Conservation (phyloP, 1,139 yeast species). For the Yamadazyma diospyri region DNA sequence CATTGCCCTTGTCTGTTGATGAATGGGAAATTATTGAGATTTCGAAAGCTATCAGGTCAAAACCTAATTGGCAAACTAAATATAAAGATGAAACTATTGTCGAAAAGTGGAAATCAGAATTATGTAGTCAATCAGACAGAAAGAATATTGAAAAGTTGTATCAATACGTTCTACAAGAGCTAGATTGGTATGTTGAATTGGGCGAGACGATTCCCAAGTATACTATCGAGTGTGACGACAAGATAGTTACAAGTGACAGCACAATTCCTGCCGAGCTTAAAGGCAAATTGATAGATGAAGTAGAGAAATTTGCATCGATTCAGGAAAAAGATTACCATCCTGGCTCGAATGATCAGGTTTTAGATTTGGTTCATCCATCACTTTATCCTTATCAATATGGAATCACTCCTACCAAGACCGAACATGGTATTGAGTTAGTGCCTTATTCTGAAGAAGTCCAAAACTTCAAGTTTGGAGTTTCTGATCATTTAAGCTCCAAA, state of each 20-base stretch:
- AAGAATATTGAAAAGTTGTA: constrained; percentile 5
- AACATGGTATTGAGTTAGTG: constrained; percentile 9
- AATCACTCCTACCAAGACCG: constrained; percentile 21
- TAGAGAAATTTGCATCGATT: constrained; percentile 14
- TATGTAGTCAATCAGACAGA: constrained; percentile 13
- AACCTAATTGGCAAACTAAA: constrained; percentile 32
- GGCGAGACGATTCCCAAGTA: constrained; percentile 14
- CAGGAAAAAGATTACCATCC: constrained; percentile 34
- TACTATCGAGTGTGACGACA: constrained; percentile 18
- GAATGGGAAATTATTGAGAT: constrained; percentile 27
- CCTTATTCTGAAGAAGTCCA: constrained; percentile 13
- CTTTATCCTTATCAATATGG: constrained; percentile 37
- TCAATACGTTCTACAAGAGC: constrained; percentile 21
- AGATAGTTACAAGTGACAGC: constrained; percentile 17
- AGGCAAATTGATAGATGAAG: constrained; percentile 11
- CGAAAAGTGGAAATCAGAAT: constrained; percentile 31
- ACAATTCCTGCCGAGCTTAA: constrained; percentile 13
- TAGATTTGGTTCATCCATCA: constrained; percentile 44
- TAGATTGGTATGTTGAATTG: constrained; percentile 25
- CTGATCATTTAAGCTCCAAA: constrained; percentile 18
- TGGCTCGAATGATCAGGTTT: constrained; percentile 29
- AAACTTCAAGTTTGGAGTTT: constrained; percentile 18
- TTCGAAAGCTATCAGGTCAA: constrained; percentile 22
- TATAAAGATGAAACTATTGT: constrained; percentile 23
- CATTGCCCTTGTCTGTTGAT: constrained; percentile 17